phyloP scores from a whole-genome alignment of 2,329 filamentous ascomycete genomes.

The Didymella pinodella region DNA sequence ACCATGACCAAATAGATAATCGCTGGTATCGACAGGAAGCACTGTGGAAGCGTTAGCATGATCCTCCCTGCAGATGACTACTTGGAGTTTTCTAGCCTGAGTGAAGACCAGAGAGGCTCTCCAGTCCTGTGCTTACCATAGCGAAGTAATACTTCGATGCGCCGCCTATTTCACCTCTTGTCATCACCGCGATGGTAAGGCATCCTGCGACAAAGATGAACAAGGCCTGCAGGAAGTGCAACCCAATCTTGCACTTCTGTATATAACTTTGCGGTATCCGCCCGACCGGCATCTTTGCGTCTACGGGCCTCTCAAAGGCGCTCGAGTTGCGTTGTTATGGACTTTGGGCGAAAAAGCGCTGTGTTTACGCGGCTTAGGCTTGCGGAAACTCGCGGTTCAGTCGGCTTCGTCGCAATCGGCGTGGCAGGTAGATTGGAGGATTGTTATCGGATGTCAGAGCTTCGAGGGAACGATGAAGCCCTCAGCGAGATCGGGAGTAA shows the following conservation, averaged over 20 bases:
- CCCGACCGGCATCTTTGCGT: constrained; percentile 45
- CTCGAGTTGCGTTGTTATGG: constrained; percentile 19
- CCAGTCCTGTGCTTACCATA: constrained; percentile 55
- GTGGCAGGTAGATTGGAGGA: background rate
- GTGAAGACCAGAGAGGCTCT: background rate
- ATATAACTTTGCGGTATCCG: constrained; percentile 56
- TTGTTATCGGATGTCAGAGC: too few species aligned
- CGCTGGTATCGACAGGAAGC: constrained; percentile 66
- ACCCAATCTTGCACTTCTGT: constrained; percentile 63
- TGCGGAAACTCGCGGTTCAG: constrained; percentile 4
- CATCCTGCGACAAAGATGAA: constrained; percentile 66
- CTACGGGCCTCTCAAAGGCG: constrained; percentile 1
- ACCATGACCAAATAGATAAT: constrained; percentile 67
- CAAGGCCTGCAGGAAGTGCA: constrained; percentile 63
- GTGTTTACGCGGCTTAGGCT: constrained; percentile 20
- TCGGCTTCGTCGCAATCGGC: constrained; percentile 6
- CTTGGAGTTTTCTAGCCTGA: background rate
- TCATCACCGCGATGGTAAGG: constrained; percentile 66
- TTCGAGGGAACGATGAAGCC: background rate
- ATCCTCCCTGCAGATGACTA: background rate
- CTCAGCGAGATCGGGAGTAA: background rate
- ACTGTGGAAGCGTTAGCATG: constrained; percentile 53
- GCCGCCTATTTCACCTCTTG: constrained; percentile 63
- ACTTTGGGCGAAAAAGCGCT: constrained; percentile 13
- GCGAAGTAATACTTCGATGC: constrained; percentile 65